Conservation (phyloP, 164 flowering plant genomes). For the Umbellularia californica region DNA sequence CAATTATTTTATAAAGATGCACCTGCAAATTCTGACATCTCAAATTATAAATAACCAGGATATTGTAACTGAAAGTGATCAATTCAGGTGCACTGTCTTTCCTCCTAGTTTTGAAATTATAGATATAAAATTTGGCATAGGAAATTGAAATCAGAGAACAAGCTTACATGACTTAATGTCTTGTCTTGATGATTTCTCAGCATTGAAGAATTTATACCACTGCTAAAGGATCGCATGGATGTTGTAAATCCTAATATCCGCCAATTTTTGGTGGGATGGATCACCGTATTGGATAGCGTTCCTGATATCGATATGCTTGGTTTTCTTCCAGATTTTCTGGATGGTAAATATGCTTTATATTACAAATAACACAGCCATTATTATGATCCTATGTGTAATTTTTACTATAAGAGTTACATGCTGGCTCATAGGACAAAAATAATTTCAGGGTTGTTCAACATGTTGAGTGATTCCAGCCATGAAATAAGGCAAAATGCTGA, state of each 20-base stretch:
- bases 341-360: constrained; percentile 52
- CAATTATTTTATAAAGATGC: neutral
- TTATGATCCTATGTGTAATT: neutral
- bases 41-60: constrained; percentile 50
- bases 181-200: constrained; percentile 33
- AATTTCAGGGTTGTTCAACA: constrained; percentile 82
- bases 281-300: constrained; percentile 95
- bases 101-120: constrained; percentile 6
- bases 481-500: constrained; percentile 98
- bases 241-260: constrained; percentile 88
- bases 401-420: neutral
- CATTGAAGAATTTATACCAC: constrained; percentile 96
- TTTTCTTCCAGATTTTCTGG: constrained; percentile 99
- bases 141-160: neutral
- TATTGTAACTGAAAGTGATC: constrained; percentile 98
- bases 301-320: constrained; percentile 99
- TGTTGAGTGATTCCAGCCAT: constrained; percentile 95
- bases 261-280: constrained; percentile 99
- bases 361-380: neutral
- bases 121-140: neutral
- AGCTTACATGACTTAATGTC: constrained; percentile 6
- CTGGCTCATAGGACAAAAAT: neutral
- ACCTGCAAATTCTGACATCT: neutral
- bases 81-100: constrained; percentile 69
- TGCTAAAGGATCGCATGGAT: constrained; percentile 96